phyloP scores from a whole-genome alignment of 345 rosid species.

The Populus simonii region DNA sequence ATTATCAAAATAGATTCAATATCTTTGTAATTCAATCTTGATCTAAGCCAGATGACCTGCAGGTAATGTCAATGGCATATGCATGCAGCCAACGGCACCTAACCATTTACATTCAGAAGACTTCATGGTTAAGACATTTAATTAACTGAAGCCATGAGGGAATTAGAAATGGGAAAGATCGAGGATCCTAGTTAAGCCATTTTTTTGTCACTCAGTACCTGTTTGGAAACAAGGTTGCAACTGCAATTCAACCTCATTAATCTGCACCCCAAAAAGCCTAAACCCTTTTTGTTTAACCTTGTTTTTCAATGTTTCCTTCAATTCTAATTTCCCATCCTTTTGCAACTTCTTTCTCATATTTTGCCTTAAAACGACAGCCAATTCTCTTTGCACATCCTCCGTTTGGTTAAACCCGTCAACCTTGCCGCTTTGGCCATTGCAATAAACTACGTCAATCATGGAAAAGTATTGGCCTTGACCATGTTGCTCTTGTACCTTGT shows the following conservation, averaged over 20 bases:
- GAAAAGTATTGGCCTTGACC: constrained; percentile 23
- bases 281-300: constrained; percentile 26
- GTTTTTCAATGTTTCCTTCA: neutral
- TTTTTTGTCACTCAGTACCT: too few species aligned
- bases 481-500: constrained; percentile 3
- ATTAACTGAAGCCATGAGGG: too few species aligned
- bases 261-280: constrained; percentile 54
- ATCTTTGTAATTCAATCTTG: neutral
- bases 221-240: too few species aligned
- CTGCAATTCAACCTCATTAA: constrained; percentile 15
- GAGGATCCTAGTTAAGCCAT: neutral
- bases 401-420: constrained; percentile 8
- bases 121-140: too few species aligned
- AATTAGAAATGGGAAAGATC: too few species aligned
- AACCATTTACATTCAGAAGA: too few species aligned
- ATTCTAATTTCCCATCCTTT: neutral
- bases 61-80: neutral
- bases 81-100: neutral
- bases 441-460: constrained; percentile 41
- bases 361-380: constrained; percentile 29
- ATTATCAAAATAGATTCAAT: too few species aligned
- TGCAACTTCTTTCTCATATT: constrained; percentile 10
- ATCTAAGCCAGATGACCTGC: neutral
- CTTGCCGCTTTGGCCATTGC: constrained; percentile 6
- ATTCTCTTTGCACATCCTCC: constrained; percentile 26